A percentile compares a stretch with the other conserved stretches of the same genome.
These are phyloP conservation scores for Angomonas ambiguus DNA, from an alignment of 208 protist genomes.

Conservation along the genomic window DNA sequence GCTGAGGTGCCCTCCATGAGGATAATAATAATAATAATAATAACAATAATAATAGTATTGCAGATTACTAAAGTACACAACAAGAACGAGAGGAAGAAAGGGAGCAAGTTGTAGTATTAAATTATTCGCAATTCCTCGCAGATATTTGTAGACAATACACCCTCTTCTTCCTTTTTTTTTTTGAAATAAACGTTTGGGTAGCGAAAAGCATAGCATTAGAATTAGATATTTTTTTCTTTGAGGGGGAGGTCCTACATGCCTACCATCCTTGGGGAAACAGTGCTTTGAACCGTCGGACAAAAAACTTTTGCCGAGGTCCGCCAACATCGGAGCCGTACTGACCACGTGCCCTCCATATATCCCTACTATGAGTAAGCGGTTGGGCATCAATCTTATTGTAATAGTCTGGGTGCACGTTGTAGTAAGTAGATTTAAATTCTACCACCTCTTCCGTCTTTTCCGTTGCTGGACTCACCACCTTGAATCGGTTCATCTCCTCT, in stretches of 20 bases:
- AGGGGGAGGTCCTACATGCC: conserved; percentile 6
- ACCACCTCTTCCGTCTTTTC: conserved; percentile 72
- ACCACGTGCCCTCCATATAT: conserved; percentile 82
- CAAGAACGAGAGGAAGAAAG: too few relatives aligned
- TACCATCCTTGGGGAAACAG: conserved; percentile 88
- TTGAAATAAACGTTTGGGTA: not conserved
- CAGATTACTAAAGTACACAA: too few relatives aligned
- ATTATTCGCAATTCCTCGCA: too few relatives aligned
- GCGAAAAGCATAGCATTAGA: not conserved
- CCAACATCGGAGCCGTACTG: conserved; percentile 85
- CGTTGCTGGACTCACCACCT: conserved; percentile 40
- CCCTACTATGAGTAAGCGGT: conserved; percentile 63
- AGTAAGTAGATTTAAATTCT: conserved; percentile 83
- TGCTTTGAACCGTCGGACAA: conserved; percentile 83
- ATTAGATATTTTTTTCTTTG: not conserved
- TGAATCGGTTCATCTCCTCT: conserved; percentile 49
- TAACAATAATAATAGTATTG: too few relatives aligned
- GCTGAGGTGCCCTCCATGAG: not conserved
- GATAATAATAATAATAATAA: not conserved
- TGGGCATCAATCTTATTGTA: conserved; percentile 65
- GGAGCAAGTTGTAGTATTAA: too few relatives aligned
- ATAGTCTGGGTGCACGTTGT: conserved; percentile 87
- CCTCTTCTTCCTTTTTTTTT: not conserved
- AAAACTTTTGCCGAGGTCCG: conserved; percentile 85
- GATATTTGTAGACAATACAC: too few relatives aligned